Conservation (phyloP, 1,284 basidiomycete genomes). For the Taiwanofungus camphoratus region DNA sequence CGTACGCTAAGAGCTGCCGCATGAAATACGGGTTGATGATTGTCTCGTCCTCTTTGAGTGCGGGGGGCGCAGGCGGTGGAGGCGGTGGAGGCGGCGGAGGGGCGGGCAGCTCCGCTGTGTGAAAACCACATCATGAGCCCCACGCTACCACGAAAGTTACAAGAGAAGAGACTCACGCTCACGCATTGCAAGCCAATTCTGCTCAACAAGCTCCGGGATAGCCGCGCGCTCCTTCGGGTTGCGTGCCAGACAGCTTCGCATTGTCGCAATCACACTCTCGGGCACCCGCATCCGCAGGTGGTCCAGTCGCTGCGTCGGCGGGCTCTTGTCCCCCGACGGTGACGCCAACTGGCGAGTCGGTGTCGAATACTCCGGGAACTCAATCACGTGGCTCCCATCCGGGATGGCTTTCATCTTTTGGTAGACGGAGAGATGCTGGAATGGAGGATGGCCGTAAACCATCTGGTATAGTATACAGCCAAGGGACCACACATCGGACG, state of each 20-base stretch:
- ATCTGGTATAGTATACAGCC: conserved; percentile 98
- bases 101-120: conserved; percentile 3
- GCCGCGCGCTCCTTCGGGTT: conserved; percentile 73
- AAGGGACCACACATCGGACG: conserved; percentile 94
- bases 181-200: conserved; percentile 61
- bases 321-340: conserved; percentile 15
- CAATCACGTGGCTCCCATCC: conserved; percentile 64
- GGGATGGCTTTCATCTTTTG: conserved; percentile 90
- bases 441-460: conserved; percentile 93
- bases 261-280: conserved; percentile 62
- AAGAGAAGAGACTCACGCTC: conserved; percentile 47
- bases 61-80: conserved; percentile 16
- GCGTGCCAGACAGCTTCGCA: conserved; percentile 71
- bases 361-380: conserved; percentile 63
- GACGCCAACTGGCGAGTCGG: conserved; percentile 41
- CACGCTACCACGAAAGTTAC: too few species aligned
- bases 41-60: conserved; percentile 50
- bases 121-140: background rate
- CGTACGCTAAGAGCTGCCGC: conserved; percentile 62
- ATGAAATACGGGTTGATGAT: conserved; percentile 73
- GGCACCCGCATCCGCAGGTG: conserved; percentile 64
- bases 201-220: conserved; percentile 71
- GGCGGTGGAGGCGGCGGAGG: conserved; percentile 26
- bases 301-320: conserved; percentile 51
- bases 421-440: conserved; percentile 77